Evolutionary conservation across 768 basidiomycete genomes (phyloP).

Genomic region (Cystofilobasidium bisporidii): DNA sequence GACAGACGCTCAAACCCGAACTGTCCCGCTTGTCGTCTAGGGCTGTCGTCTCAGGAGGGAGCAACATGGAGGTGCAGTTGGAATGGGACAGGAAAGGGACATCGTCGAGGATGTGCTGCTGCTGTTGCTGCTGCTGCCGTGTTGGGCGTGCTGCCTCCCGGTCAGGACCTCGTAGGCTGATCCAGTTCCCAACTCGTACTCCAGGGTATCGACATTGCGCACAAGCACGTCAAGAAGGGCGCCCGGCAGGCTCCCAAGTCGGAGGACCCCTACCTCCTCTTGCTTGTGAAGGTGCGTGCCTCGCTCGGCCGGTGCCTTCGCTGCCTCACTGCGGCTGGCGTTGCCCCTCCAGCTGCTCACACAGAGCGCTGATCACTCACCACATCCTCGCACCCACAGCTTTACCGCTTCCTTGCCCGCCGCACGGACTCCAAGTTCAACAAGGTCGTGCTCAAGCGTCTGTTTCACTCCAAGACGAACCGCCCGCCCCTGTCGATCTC

Average conservation of each 20-base stretch:
- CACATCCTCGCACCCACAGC: slow-evolving; percentile 44
- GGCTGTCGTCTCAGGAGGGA: too few species aligned
- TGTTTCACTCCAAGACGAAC: slow-evolving; percentile 96
- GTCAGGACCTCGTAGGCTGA: too few species aligned
- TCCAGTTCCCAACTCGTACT: too few species aligned
- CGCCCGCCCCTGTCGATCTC: slow-evolving; percentile 93
- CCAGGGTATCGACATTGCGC: slow-evolving; percentile 88
- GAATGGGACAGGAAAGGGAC: too few species aligned
- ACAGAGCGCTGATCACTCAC: background rate
- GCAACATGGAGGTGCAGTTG: too few species aligned
- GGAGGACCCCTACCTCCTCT: slow-evolving; percentile 96
- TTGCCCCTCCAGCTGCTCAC: background rate
- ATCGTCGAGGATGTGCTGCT: too few species aligned
- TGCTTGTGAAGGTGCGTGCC: slow-evolving; percentile 80
- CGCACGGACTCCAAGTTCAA: slow-evolving; percentile 94
- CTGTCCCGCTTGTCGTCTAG: too few species aligned
- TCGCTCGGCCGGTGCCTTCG: background rate
- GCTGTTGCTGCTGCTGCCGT: background rate
- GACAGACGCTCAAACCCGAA: too few species aligned
- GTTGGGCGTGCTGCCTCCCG: too few species aligned
- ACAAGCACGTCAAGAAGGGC: slow-evolving; percentile 99
- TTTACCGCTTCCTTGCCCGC: slow-evolving; percentile 97
- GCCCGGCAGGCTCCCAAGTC: slow-evolving; percentile 88
- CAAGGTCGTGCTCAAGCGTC: slow-evolving; percentile 88
- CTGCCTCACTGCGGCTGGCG: background rate